Base-by-base conservation (phyloP, 495 filamentous ascomycete species). In the Penicillium maclennaniae region DNA sequence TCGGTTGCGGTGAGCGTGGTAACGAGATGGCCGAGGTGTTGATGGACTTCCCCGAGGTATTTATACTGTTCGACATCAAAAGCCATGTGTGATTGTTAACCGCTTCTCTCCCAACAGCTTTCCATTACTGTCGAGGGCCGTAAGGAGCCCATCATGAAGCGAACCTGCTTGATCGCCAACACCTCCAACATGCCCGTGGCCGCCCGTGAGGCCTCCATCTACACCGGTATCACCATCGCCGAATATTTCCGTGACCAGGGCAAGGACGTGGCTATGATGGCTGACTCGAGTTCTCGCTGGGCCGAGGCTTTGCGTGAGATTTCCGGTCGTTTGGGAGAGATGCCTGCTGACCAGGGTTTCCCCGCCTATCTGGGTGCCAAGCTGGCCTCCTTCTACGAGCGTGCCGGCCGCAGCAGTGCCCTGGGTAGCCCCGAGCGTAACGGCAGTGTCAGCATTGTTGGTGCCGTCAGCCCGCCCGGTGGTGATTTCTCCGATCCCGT, bases 141-240 rank as follows among this genome's bases (percentile, higher is more conserved):
- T 64, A 86, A 90, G 77, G 95, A 97, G 68, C 90, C 93, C 52
- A 97, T 99, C 80, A 99, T 99, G 93, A 99, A 97, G 83, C 95
- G 93, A 63, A 97, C 93, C 47, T 92, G 90, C 39, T 81, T 99
- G 47, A 97, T 99, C 68, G 93, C 93, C 65, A 99, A 99, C 71
- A 99, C 93, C 25, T 99, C 93, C 53, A 99, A 99, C 79, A 99
- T 99, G 93, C 93, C 93, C 56, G 93, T 99, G 65, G 93, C 93
- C 51, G 93, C 93, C 46, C 91, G 93, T 75, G 93, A 99, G 71
- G 93, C 93, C 53, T 99, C 93, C 42, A 99, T 99, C 67, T 99
- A 97, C 75, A 99, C 93, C 31, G 93, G 95, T 69, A 97, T 97
- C 60, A 97, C 93, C 2, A 87, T 97, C 7, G 91, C 95, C 40